Base-by-base conservation (phyloP, 2,329 filamentous ascomycete genomes). In the Fusarium sp. region DNA sequence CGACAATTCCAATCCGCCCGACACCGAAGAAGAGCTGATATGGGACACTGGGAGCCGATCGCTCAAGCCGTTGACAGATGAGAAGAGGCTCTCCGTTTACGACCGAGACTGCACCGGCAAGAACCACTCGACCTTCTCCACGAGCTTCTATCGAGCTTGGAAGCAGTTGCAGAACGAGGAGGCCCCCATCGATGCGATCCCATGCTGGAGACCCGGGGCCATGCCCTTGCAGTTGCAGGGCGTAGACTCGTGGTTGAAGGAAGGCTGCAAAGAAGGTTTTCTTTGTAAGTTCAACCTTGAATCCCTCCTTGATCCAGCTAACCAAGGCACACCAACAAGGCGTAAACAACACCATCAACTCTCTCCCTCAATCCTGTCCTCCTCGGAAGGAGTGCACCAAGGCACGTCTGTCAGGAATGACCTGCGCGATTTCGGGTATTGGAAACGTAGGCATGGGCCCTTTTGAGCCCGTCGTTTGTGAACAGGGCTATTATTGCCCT, bases 391-490 rank as follows among this genome's bases (percentile, higher is more conserved):
- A 69, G 10, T 85, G 83, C 34, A 82, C 83, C 34, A 65, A 77
- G 40, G 71, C 76, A 3, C 77, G 83, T 55, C 55, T 83, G 2
- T 75, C 77, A 1, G 80, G 81, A 0, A 62, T 68, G 9, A 73
- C 79, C 3, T 84, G 82, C 60, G 34, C 54, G 1, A 70, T 78
- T 6, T 23, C 77, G 0, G 80, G 78, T 23, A 34, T 9, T 34
- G 65, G 41, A 6, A 84, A 83, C 54, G 74, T 81, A 15, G 80
- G 72, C 3, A 84, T 85, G 83, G 83, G 83, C 0, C 80, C 79
- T 3, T 84, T 85, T 54, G 87, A 89, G 66, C 87, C 87, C 1
- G 78, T 85, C 4, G 74, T 88, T 8, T 89, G 87, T 70, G 79
- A 80, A 41, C 68, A 80, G 39, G 86, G 86, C 3, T 79, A 75